Percentiles rank a stretch among this genome's conserved stretches.
Conservation (phyloP, 306 rosid genomes). For the Cucumis cinereus region DNA sequence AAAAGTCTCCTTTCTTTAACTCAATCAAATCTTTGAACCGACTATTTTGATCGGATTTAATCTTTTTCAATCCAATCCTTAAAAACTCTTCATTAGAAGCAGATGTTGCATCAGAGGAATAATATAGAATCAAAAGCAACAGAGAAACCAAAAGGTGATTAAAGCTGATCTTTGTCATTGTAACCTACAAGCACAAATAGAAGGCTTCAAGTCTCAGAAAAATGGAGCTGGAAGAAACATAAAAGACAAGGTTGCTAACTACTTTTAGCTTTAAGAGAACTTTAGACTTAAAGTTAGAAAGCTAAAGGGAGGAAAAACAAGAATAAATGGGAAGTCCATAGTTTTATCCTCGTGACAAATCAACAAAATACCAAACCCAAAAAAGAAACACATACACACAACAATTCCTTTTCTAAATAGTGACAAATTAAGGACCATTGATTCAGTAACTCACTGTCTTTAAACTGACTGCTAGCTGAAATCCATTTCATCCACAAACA, state of each 20-base stretch:
- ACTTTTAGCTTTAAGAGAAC: background rate
- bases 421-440: background rate
- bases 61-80: conserved; percentile 65
- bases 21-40: conserved; percentile 31
- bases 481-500: background rate
- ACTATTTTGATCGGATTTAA: conserved; percentile 23
- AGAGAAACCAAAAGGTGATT: conserved; percentile 28
- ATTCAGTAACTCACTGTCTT: background rate
- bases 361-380: background rate
- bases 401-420: background rate
- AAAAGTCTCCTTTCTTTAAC: conserved; percentile 16
- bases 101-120: conserved; percentile 32
- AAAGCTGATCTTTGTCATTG: conserved; percentile 31
- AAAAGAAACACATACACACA: background rate
- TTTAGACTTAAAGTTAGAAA: background rate
- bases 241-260: background rate
- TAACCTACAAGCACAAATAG: conserved; percentile 27
- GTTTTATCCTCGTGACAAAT: background rate
- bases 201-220: background rate
- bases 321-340: background rate
- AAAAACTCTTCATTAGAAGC: conserved; percentile 38
- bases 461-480: background rate
- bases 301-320: background rate
- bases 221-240: background rate
- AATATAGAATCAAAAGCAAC: conserved; percentile 30